Conservation (phyloP, 371 early-diverging fungal species). For the Cokeromyces recurvatus region DNA sequence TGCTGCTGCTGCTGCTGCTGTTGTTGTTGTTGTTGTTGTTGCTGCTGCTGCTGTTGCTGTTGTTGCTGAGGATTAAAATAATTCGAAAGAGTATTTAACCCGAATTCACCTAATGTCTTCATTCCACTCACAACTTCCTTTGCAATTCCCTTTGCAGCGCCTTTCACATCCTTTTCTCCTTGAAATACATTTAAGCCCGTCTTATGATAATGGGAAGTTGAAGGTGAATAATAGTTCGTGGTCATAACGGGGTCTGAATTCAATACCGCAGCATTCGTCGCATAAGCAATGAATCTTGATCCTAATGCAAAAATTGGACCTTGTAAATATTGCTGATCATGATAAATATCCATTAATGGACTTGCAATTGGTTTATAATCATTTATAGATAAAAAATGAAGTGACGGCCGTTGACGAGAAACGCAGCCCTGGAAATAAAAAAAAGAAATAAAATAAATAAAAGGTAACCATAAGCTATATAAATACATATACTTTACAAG, state of each 20-base stretch:
- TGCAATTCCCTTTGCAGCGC: slow-evolving; percentile 61
- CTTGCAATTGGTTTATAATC: slow-evolving; percentile 25
- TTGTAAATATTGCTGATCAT: slow-evolving; percentile 28
- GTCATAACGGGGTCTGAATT: slow-evolving; percentile 33
- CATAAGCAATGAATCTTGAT: slow-evolving; percentile 61
- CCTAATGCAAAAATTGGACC: slow-evolving; percentile 57
- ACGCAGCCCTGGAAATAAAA: slow-evolving; percentile 21
- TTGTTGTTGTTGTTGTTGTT: not conserved
- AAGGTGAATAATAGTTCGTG: too few relatives aligned
- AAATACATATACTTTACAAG: slow-evolving; percentile 36
- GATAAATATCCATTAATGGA: slow-evolving; percentile 46
- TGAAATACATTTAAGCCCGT: slow-evolving; percentile 10
- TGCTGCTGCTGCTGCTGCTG: too few relatives aligned
- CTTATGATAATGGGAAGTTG: too few relatives aligned
- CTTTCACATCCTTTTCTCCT: slow-evolving; percentile 48
- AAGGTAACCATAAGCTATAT: too few relatives aligned
- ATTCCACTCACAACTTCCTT: slow-evolving; percentile 73
- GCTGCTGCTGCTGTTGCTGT: not conserved
- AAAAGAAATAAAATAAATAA: not conserved
- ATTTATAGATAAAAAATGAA: slow-evolving; percentile 36
- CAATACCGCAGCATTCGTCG: slow-evolving; percentile 43
- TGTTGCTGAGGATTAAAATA: slow-evolving; percentile 44
- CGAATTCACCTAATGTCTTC: slow-evolving; percentile 54
- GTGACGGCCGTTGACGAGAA: slow-evolving; percentile 26
- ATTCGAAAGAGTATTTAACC: slow-evolving; percentile 43